Percentiles rank a stretch among this genome's conserved stretches.
These are phyloP conservation scores for Rhizopogon sp. DNA, from an alignment of 768 basidiomycete species.

Conservation along the genomic window DNA sequence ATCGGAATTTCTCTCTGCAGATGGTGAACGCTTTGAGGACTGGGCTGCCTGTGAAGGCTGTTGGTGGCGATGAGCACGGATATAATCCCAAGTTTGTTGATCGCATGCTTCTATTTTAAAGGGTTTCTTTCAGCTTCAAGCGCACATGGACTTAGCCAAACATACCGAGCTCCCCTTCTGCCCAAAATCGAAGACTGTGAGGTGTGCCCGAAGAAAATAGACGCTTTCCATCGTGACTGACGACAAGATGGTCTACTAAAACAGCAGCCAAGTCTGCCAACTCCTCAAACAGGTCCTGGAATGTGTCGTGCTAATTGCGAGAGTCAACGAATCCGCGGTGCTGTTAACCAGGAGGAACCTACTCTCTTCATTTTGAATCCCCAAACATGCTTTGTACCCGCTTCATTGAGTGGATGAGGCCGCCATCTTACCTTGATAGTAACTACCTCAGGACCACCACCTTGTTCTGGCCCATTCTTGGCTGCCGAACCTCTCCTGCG, in stretches of 20 bases:
- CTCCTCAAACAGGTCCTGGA: conserved; percentile 60
- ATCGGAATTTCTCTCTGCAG: conserved; percentile 11
- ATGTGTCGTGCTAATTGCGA: conserved; percentile 51
- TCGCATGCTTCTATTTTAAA: conserved; percentile 56
- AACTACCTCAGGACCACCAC: conserved; percentile 35
- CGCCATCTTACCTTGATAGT: conserved; percentile 57
- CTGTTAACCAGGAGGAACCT: conserved; percentile 10
- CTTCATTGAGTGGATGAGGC: conserved; percentile 52
- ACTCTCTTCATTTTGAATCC: conserved; percentile 58
- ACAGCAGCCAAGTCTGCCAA: conserved; percentile 58
- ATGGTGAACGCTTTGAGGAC: conserved; percentile 9
- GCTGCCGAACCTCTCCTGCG: conserved; percentile 23
- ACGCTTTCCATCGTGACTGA: conserved; percentile 57
- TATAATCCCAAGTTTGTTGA: conserved; percentile 55
- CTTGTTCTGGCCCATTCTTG: conserved; percentile 16
- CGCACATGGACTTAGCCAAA: conserved; percentile 3
- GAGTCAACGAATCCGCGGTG: background rate
- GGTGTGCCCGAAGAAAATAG: conserved; percentile 71
- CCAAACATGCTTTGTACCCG: conserved; percentile 37
- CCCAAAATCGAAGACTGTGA: conserved; percentile 60
- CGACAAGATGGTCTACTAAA: conserved; percentile 45
- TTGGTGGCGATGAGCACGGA: conserved; percentile 37
- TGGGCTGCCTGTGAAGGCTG: conserved; percentile 9
- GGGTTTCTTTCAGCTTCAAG: conserved; percentile 4
- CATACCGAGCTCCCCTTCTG: conserved; percentile 61